Evolutionary conservation across 2,329 filamentous ascomycete species (phyloP).

Genomic region (Penicillium sp.): DNA sequence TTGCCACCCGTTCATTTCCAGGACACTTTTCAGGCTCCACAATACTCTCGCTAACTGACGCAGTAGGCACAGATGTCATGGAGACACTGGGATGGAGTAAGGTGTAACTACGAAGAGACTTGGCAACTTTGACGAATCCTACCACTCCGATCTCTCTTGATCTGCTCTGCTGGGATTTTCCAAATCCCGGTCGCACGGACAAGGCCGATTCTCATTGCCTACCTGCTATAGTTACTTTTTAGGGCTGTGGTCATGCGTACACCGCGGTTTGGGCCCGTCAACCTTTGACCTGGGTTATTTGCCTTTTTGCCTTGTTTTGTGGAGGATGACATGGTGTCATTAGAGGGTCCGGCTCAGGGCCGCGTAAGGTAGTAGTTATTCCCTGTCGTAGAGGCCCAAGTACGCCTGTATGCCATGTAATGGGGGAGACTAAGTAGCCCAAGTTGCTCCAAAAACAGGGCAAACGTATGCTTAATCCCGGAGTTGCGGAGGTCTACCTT

Average conservation of each 20-base stretch:
- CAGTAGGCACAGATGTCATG: slow-evolving; percentile 1
- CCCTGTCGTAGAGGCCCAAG: not conserved
- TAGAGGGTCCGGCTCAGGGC: not conserved
- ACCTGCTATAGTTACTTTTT: slow-evolving; percentile 9
- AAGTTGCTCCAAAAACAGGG: not conserved
- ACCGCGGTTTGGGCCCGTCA: not conserved
- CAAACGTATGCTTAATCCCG: slow-evolving; percentile 1
- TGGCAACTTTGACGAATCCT: not conserved
- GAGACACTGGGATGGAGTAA: not conserved
- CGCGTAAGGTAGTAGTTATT: not conserved
- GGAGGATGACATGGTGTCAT: not conserved
- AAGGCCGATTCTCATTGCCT: slow-evolving; percentile 5
- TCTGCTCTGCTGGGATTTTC: not conserved
- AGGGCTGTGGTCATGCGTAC: slow-evolving; percentile 24
- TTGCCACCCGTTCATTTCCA: slow-evolving; percentile 16
- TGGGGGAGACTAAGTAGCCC: not conserved
- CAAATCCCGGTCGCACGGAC: slow-evolving; percentile 22
- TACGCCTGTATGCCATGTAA: not conserved
- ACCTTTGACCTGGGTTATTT: not conserved
- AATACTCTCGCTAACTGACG: not conserved
- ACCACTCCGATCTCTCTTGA: too few relatives aligned
- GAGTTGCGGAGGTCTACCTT: slow-evolving; percentile 7
- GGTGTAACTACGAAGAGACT: not conserved
- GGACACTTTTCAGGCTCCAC: slow-evolving; percentile 9
- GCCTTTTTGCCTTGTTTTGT: not conserved